Evolutionary conservation across 768 basidiomycete species (phyloP), one percentile per base, ranked within the genome.

Genomic region (Boletus speciosus): DNA sequence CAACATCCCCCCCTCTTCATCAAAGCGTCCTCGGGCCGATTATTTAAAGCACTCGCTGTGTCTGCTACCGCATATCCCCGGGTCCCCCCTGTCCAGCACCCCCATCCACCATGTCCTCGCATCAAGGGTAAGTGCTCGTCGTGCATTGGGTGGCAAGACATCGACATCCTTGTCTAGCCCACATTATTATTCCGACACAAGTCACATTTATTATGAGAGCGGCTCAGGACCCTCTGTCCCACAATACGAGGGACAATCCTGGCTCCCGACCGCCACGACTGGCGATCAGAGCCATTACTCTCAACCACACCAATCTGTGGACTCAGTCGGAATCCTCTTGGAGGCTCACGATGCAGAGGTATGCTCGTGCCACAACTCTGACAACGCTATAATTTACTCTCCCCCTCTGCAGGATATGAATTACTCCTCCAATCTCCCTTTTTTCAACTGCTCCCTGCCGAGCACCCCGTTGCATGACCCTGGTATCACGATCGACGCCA

Each of bases 11-110:
- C 46, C 49, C 56, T 43, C 56, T 54, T 50, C 31, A 60, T 25
- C 46, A 69, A 64, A 64, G 62, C 57, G 19, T 51, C 46, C 49
- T 48, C 47, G 32, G 65, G 43, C 44, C 46, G 55, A 44, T 55
- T 63, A 63, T 60, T 69, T 69, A 70, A 69, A 55, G 48, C 25
- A 35, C 45, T 41, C 32, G n/a, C 39, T 47, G 50, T n/a, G 19
- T 34, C 16, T 29, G 36, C 31, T 48, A 41, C 53, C 49, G 41
- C 51, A 59, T 51, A 52, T 35, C 6, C 52, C 31, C 10, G 2
- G 31, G 31, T 32, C 31, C 47, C 47, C 29, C 23, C 38, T 40
- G n/a, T 54, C 15, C 43, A 49, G 35, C 41, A 52, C 40, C 56
- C 31, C 23, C 52, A 34, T 39, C 21, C 47, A 41, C 7, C 56